phyloP scores from a whole-genome alignment of 768 basidiomycete genomes.

The Macrolepiota fuliginosa region DNA sequence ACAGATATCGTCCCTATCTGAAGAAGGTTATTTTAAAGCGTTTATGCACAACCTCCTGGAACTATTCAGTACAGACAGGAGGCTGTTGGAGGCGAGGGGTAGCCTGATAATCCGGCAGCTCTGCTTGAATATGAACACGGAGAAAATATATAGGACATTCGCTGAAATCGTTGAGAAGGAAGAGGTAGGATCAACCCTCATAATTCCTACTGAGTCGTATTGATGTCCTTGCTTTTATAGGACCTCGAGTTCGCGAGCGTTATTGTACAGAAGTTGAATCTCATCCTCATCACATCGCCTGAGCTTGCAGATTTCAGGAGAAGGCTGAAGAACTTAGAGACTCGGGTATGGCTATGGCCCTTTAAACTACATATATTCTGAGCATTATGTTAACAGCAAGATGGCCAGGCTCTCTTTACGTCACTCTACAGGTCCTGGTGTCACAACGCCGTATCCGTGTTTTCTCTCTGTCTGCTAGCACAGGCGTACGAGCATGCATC shows the following conservation, averaged over 20 bases:
- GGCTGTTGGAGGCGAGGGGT: slow-evolving; percentile 86
- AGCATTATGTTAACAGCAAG: slow-evolving; percentile 57
- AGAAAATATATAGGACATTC: slow-evolving; percentile 92
- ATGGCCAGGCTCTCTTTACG: slow-evolving; percentile 93
- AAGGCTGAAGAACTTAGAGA: slow-evolving; percentile 89
- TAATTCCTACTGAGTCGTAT: not conserved
- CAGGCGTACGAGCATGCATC: slow-evolving; percentile 99
- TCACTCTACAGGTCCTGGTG: slow-evolving; percentile 97
- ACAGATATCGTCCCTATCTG: slow-evolving; percentile 94
- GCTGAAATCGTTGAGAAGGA: slow-evolving; percentile 98
- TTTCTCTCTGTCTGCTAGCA: slow-evolving; percentile 92
- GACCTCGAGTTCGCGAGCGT: slow-evolving; percentile 97
- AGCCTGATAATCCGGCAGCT: slow-evolving; percentile 95
- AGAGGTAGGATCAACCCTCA: slow-evolving; percentile 56
- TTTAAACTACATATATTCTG: not conserved
- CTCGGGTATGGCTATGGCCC: slow-evolving; percentile 57
- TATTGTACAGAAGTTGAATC: slow-evolving; percentile 96
- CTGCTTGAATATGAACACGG: slow-evolving; percentile 91
- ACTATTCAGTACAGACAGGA: slow-evolving; percentile 91
- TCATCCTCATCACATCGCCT: slow-evolving; percentile 94
- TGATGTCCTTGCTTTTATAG: slow-evolving; percentile 33
- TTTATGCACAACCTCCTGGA: slow-evolving; percentile 96
- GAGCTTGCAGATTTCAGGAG: slow-evolving; percentile 95
- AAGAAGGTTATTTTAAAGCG: slow-evolving; percentile 91
- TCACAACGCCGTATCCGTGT: slow-evolving; percentile 95